phyloP scores from a whole-genome alignment of 1,139 yeast species.

The Ashbya aceris region DNA sequence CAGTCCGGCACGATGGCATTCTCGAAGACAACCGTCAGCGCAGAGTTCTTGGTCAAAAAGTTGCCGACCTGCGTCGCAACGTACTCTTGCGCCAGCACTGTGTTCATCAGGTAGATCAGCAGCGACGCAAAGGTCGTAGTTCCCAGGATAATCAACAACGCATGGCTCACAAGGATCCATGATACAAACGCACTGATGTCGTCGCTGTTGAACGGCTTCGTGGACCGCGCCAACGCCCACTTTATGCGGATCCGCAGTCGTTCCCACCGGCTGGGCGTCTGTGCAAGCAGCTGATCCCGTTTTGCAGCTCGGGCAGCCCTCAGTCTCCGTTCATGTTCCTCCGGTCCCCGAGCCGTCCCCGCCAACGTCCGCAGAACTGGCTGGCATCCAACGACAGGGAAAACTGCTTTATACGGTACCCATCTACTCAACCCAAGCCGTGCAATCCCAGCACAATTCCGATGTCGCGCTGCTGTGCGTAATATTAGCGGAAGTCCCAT shows the following conservation, averaged over 20 bases:
- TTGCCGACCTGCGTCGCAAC: slow-evolving; percentile 79
- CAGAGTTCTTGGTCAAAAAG: slow-evolving; percentile 72
- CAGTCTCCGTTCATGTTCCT: background rate
- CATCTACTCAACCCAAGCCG: too few relatives aligned
- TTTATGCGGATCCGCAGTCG: slow-evolving; percentile 45
- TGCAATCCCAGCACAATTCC: too few relatives aligned
- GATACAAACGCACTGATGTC: slow-evolving; percentile 84
- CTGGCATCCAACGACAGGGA: too few relatives aligned
- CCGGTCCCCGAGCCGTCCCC: background rate
- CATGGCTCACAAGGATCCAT: slow-evolving; percentile 85
- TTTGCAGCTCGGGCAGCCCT: slow-evolving; percentile 2
- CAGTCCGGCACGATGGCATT: slow-evolving; percentile 93
- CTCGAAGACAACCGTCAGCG: slow-evolving; percentile 83
- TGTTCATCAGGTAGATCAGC: slow-evolving; percentile 67
- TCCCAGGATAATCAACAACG: slow-evolving; percentile 64
- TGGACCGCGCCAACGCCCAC: slow-evolving; percentile 59
- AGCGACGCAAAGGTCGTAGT: slow-evolving; percentile 86
- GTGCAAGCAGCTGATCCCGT: slow-evolving; percentile 21
- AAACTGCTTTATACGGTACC: too few relatives aligned
- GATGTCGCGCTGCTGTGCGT: too few relatives aligned
- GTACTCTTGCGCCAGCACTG: slow-evolving; percentile 83
- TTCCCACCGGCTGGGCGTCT: slow-evolving; percentile 17
- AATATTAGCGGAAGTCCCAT: too few relatives aligned
- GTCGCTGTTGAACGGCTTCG: slow-evolving; percentile 74
- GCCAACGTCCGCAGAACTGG: too few relatives aligned